Conservation (phyloP, 192 early-diverging fungal species). For the Backusella luteola region DNA sequence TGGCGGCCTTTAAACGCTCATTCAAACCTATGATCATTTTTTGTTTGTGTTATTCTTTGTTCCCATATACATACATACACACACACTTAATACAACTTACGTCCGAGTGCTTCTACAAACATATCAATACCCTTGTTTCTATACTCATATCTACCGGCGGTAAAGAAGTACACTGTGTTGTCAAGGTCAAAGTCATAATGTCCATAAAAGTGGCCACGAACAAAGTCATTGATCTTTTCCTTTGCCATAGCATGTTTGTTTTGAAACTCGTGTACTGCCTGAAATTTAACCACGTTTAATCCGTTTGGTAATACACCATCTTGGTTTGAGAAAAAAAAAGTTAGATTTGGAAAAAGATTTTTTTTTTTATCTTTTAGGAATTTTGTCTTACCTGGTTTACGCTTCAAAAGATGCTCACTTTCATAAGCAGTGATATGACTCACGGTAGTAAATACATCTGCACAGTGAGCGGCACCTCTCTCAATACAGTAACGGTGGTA, state of each 20-base stretch:
- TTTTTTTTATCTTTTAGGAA: not conserved
- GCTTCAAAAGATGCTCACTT: slow-evolving; percentile 88
- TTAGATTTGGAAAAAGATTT: not conserved
- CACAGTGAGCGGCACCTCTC: slow-evolving; percentile 90
- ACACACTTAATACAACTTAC: slow-evolving; percentile 48
- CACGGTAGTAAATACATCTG: slow-evolving; percentile 97
- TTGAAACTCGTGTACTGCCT: slow-evolving; percentile 97
- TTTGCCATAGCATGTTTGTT: slow-evolving; percentile 93
- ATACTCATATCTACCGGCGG: slow-evolving; percentile 94
- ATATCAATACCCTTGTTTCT: slow-evolving; percentile 98
- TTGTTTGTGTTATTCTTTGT: not conserved
- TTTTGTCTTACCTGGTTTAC: slow-evolving; percentile 74
- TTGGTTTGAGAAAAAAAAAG: slow-evolving; percentile 22
- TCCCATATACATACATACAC: too few species aligned
- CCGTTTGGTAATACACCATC: slow-evolving; percentile 97
- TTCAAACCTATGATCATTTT: slow-evolving; percentile 64
- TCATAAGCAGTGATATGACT: slow-evolving; percentile 98
- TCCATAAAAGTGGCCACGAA: slow-evolving; percentile 96
- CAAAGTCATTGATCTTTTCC: slow-evolving; percentile 95
- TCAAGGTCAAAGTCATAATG: slow-evolving; percentile 96
- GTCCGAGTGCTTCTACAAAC: slow-evolving; percentile 88
- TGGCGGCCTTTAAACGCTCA: slow-evolving; percentile 73
- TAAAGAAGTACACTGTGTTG: slow-evolving; percentile 97
- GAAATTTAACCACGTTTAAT: slow-evolving; percentile 95
- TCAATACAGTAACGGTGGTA: slow-evolving; percentile 98